phyloP scores from a whole-genome alignment of 2,329 filamentous ascomycete species.

The Beauveria varroae region DNA sequence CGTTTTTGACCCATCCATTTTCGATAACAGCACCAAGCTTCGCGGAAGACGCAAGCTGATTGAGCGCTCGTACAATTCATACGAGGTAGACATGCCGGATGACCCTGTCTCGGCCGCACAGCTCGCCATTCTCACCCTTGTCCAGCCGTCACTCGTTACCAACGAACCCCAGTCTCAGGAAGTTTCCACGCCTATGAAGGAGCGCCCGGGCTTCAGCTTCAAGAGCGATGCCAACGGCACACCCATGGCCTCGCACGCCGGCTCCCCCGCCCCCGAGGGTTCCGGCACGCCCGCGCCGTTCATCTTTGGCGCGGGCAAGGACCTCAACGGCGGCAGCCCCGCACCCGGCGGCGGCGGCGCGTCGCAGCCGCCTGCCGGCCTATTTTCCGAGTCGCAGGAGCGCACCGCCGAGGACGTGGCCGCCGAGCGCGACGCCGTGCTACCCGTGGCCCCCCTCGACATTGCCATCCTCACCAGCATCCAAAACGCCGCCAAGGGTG shows the following conservation, averaged over 20 bases:
- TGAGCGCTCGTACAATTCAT: conserved; percentile 84
- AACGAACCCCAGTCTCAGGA: conserved; percentile 34
- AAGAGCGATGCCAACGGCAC: conserved; percentile 64
- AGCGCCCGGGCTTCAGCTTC: conserved; percentile 62
- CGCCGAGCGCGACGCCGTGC: conserved; percentile 66
- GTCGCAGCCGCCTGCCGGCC: conserved; percentile 33
- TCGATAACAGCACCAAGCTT: conserved; percentile 77
- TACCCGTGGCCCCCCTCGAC: conserved; percentile 79
- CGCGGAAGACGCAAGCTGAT: conserved; percentile 72
- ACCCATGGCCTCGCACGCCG: conserved; percentile 77
- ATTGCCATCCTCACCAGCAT: conserved; percentile 86
- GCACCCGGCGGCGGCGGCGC: conserved; percentile 37
- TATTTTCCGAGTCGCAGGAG: conserved; percentile 44
- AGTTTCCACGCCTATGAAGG: conserved; percentile 53
- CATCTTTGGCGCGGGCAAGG: conserved; percentile 45
- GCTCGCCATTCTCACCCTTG: conserved; percentile 52
- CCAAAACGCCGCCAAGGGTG: conserved; percentile 74
- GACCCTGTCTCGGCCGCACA: conserved; percentile 85
- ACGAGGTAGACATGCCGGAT: conserved; percentile 79
- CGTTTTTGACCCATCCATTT: conserved; percentile 83
- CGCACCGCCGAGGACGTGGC: conserved; percentile 48
- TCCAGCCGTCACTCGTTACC: conserved; percentile 48
- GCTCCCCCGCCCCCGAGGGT: conserved; percentile 79
- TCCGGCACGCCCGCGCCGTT: conserved; percentile 57
- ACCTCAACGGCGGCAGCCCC: conserved; percentile 43